Conservation (phyloP, 2,329 filamentous ascomycete genomes). For the Aspergillus aculeatus region DNA sequence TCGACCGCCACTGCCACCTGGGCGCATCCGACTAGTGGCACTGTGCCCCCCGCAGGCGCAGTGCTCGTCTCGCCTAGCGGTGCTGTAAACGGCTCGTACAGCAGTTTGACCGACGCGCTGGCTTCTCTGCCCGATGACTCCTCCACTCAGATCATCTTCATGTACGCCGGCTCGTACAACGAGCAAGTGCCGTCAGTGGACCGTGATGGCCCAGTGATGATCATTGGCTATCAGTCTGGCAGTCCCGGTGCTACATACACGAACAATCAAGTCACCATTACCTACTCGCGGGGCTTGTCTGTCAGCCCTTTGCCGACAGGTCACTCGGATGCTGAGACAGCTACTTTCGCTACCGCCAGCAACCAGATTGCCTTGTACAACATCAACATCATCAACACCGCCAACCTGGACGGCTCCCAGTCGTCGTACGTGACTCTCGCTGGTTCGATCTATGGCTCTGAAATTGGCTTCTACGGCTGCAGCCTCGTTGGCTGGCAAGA, state of each 20-base stretch:
- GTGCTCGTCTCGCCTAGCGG: slow-evolving; percentile 43
- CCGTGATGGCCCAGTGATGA: slow-evolving; percentile 19
- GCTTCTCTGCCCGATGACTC: slow-evolving; percentile 35
- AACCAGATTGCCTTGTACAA: slow-evolving; percentile 22
- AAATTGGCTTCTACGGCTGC: slow-evolving; percentile 48
- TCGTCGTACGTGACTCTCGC: slow-evolving; percentile 21
- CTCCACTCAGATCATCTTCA: slow-evolving; percentile 38
- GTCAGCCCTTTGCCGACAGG: slow-evolving; percentile 24
- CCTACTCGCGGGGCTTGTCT: slow-evolving; percentile 24
- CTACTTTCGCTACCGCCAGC: slow-evolving; percentile 21
- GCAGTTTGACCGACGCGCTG: slow-evolving; percentile 37
- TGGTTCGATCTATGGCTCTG: slow-evolving; percentile 13
- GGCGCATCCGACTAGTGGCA: slow-evolving; percentile 45
- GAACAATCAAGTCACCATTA: slow-evolving; percentile 17
- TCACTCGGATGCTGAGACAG: slow-evolving; percentile 26
- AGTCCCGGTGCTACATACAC: slow-evolving; percentile 20
- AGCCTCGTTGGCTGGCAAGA: slow-evolving; percentile 52
- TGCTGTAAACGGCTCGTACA: slow-evolving; percentile 29
- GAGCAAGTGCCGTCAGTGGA: slow-evolving; percentile 24
- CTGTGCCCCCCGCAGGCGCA: slow-evolving; percentile 41
- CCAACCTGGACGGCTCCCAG: slow-evolving; percentile 28
- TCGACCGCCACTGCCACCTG: slow-evolving; percentile 12
- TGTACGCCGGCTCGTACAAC: slow-evolving; percentile 23
- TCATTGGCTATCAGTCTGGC: slow-evolving; percentile 18
- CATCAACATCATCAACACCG: slow-evolving; percentile 21